Conservation (phyloP, 345 rosid species). For the Isatis tinctoria region DNA sequence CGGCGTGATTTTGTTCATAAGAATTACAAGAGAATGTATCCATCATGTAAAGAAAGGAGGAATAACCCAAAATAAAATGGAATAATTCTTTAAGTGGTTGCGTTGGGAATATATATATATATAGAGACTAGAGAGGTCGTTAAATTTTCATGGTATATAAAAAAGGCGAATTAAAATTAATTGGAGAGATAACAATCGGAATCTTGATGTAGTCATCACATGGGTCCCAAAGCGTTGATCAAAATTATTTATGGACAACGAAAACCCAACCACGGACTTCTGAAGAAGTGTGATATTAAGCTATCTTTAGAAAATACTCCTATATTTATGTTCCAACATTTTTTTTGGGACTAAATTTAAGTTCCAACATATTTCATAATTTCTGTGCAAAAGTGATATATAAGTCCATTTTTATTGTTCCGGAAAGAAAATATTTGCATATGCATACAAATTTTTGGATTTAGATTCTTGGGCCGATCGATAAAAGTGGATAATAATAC, state of each 20-base stretch:
- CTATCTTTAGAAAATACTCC: neutral
- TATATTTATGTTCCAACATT: neutral
- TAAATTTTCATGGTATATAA: conserved; percentile 8
- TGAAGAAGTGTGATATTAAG: conserved; percentile 18
- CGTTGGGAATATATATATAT: neutral
- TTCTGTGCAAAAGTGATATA: neutral
- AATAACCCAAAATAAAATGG: conserved; percentile 9
- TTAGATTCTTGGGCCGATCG: neutral
- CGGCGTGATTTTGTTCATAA: conserved; percentile 17
- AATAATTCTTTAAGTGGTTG: conserved; percentile 29
- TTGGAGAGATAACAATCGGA: conserved; percentile 22
- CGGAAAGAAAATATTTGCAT: neutral
- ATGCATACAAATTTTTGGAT: neutral
- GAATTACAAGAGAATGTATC: conserved; percentile 32
- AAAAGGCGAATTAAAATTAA: neutral
- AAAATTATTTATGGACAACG: neutral
- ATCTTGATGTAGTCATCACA: conserved; percentile 33
- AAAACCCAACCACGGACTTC: conserved; percentile 21
- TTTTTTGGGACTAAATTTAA: neutral
- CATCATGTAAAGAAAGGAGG: conserved; percentile 23
- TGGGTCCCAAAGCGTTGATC: conserved; percentile 33
- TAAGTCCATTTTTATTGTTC: neutral
- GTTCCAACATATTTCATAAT: neutral
- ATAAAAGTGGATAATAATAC: neutral
- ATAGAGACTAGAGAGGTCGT: conserved; percentile 6